These are phyloP conservation scores for Candida sphagnicola DNA, from an alignment of 805 yeast genomes.

Conservation along the genomic window DNA sequence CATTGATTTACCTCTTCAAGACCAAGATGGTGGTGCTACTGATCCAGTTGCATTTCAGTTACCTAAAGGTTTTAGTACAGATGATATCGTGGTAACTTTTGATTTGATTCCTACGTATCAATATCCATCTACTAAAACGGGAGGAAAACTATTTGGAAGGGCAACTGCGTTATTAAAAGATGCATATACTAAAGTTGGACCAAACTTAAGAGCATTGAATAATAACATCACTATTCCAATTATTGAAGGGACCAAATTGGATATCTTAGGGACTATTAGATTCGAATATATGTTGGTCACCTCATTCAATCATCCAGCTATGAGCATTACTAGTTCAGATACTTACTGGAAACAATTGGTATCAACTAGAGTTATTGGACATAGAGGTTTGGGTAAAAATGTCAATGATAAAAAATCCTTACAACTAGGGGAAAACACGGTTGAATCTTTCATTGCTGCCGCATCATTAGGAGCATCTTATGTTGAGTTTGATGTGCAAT, in stretches of 20 bases:
- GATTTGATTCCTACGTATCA: slow-evolving; percentile 90
- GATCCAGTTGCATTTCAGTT: slow-evolving; percentile 76
- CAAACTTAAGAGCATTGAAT: slow-evolving; percentile 61
- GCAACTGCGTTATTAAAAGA: slow-evolving; percentile 72
- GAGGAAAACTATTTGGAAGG: slow-evolving; percentile 56
- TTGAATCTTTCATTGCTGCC: slow-evolving; percentile 93
- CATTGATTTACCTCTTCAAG: slow-evolving; percentile 80
- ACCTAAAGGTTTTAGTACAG: slow-evolving; percentile 38
- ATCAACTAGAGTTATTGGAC: slow-evolving; percentile 90
- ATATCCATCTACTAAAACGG: slow-evolving; percentile 21
- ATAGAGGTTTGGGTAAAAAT: slow-evolving; percentile 92
- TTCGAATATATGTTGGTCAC: slow-evolving; percentile 72
- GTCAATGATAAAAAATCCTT: slow-evolving; percentile 64
- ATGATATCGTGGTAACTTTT: slow-evolving; percentile 61
- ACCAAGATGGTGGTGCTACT: slow-evolving; percentile 60
- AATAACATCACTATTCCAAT: slow-evolving; percentile 70
- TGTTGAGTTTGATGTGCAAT: slow-evolving; percentile 94
- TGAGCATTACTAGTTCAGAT: slow-evolving; percentile 62
- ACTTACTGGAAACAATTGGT: slow-evolving; percentile 91
- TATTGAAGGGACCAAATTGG: slow-evolving; percentile 65
- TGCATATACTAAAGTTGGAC: slow-evolving; percentile 64
- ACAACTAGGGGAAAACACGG: slow-evolving; percentile 93
- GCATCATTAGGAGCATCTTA: slow-evolving; percentile 95
- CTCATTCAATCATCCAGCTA: slow-evolving; percentile 68
- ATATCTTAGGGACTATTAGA: slow-evolving; percentile 69